Evolutionary conservation across 805 yeast species (phyloP).

Genomic region (Monosporozyma aquatica): DNA sequence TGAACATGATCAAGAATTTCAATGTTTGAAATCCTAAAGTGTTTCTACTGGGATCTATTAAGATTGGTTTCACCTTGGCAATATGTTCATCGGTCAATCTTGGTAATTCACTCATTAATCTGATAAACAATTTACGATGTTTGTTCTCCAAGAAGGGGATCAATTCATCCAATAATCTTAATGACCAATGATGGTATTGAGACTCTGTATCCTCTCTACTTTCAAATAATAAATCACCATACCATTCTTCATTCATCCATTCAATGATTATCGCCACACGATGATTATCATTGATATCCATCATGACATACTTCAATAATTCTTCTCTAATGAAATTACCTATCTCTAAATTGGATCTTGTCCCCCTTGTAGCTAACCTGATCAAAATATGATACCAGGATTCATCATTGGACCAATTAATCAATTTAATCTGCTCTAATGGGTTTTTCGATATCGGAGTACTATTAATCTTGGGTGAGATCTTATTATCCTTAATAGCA

Average conservation of each 20-base stretch:
- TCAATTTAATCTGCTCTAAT: constrained; percentile 20
- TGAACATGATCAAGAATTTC: constrained; percentile 75
- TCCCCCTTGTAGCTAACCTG: constrained; percentile 77
- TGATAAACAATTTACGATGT: constrained; percentile 72
- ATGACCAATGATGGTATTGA: constrained; percentile 58
- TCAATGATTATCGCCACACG: constrained; percentile 70
- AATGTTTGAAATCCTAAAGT: constrained; percentile 75
- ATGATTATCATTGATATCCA: constrained; percentile 46
- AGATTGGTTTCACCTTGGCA: constrained; percentile 55
- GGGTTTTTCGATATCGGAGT: constrained; percentile 5
- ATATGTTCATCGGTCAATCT: constrained; percentile 55
- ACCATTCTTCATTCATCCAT: constrained; percentile 97
- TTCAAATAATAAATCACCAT: constrained; percentile 36
- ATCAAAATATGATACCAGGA: constrained; percentile 72
- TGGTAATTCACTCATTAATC: constrained; percentile 84
- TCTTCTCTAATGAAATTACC: constrained; percentile 59
- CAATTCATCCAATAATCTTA: constrained; percentile 62
- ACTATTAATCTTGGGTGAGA: neutral
- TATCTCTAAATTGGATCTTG: constrained; percentile 37
- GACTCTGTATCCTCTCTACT: constrained; percentile 13
- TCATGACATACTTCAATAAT: constrained; percentile 62
- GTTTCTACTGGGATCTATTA: constrained; percentile 77
- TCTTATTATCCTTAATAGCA: constrained; percentile 2
- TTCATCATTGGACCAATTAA: constrained; percentile 53
- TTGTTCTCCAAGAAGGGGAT: constrained; percentile 76